phyloP scores from a whole-genome alignment of 2,329 filamentous ascomycete genomes.

The Nothopassalora personata region DNA sequence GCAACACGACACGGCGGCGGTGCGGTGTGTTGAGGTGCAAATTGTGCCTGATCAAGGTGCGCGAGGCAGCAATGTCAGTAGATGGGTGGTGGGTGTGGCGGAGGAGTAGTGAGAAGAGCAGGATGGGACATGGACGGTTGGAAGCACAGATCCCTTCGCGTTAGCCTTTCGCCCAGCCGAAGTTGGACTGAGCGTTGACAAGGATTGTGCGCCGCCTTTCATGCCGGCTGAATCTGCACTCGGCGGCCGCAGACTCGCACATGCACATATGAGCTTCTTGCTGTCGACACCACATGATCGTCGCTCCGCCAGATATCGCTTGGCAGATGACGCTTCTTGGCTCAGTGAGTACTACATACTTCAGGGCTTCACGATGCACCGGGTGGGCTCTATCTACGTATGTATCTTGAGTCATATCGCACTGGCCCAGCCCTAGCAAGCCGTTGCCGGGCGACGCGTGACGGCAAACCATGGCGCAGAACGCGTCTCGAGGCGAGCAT shows the following conservation, averaged over 20 bases:
- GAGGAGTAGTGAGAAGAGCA: background rate
- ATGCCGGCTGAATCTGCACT: too few relatives aligned
- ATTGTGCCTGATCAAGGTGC: background rate
- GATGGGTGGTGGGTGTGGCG: constrained; percentile 12
- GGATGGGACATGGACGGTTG: background rate
- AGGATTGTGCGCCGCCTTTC: background rate
- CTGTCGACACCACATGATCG: background rate
- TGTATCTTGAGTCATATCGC: background rate
- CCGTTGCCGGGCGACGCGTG: background rate
- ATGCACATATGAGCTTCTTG: background rate
- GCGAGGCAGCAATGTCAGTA: background rate
- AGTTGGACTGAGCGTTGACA: background rate
- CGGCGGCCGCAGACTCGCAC: background rate
- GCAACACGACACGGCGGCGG: constrained; percentile 2
- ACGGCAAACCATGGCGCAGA: background rate
- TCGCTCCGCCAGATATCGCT: background rate
- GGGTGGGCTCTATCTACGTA: background rate
- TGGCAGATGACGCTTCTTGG: background rate
- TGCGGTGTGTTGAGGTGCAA: constrained; percentile 3
- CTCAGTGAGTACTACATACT: background rate
- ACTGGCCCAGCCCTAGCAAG: background rate
- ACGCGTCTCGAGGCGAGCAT: background rate
- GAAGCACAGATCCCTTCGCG: too few relatives aligned
- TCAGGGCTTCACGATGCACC: background rate
- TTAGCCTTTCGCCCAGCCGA: too few relatives aligned